Conservation (phyloP, 1,284 basidiomycete species). For the Ceratobasidium papillatum region DNA sequence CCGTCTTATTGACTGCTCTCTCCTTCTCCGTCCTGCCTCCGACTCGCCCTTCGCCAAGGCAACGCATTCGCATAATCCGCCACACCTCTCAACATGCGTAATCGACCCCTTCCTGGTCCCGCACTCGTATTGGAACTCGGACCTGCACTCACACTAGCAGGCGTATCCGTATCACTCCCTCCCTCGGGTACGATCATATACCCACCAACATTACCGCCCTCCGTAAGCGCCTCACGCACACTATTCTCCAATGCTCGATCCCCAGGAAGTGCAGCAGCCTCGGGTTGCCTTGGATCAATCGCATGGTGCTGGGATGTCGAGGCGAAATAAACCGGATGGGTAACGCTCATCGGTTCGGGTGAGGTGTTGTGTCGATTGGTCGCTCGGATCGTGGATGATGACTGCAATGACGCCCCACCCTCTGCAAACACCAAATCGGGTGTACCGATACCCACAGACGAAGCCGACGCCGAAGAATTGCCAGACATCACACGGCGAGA, state of each 20-base stretch:
- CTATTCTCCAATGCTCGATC: slow-evolving; percentile 37
- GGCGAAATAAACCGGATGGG: slow-evolving; percentile 32
- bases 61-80: slow-evolving; percentile 35
- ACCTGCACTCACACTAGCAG: slow-evolving; percentile 1
- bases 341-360: slow-evolving; percentile 30
- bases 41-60: slow-evolving; percentile 20
- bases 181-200: slow-evolving; percentile 16
- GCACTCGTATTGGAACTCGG: slow-evolving; percentile 1
- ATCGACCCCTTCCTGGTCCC: slow-evolving; percentile 8
- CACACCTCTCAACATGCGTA: slow-evolving; percentile 32
- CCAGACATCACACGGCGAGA: slow-evolving; percentile 67
- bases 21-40: slow-evolving; percentile 17
- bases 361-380: slow-evolving; percentile 1
- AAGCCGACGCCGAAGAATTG: slow-evolving; percentile 59
- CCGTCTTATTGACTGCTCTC: slow-evolving; percentile 12
- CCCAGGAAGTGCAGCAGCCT: slow-evolving; percentile 10
- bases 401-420: slow-evolving; percentile 58
- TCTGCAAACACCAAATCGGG: slow-evolving; percentile 79
- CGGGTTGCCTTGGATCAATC: slow-evolving; percentile 26
- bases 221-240: slow-evolving; percentile 34
- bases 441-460: slow-evolving; percentile 67
- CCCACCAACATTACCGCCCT: not conserved
- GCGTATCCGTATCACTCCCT: slow-evolving; percentile 27
- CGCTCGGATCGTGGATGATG: slow-evolving; percentile 25
- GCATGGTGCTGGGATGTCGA: slow-evolving; percentile 34